phyloP scores from a whole-genome alignment of 2,329 filamentous ascomycete species.

The Akanthomyces muscarius region DNA sequence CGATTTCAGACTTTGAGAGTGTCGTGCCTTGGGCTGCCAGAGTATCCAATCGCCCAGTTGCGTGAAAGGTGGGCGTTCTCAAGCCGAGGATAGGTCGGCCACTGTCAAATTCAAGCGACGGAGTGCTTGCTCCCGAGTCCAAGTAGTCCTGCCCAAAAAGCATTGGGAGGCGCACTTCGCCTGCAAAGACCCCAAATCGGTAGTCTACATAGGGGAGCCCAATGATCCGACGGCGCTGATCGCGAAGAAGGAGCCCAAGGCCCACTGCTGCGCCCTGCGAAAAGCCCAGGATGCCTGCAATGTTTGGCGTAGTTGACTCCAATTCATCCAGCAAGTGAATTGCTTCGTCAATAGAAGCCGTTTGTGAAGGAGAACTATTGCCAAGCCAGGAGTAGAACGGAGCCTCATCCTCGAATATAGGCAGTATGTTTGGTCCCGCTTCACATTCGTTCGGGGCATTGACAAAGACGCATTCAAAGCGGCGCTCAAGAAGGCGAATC shows the following conservation, averaged over 20 bases:
- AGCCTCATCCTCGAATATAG: constrained; percentile 10
- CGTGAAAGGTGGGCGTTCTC: neutral
- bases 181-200: constrained; percentile 3
- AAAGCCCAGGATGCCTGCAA: constrained; percentile 3
- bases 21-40: neutral
- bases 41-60: neutral
- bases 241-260: constrained; percentile 4
- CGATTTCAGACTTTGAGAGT: neutral
- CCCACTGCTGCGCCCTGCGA: constrained; percentile 10
- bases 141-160: neutral
- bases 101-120: neutral
- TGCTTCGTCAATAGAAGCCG: neutral
- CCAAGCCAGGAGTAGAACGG: constrained; percentile 10
- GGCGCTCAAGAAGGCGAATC: neutral
- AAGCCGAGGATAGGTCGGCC: neutral
- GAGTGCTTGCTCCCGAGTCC: constrained; percentile 5
- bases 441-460: constrained; percentile 7
- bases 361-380: neutral
- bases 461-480: neutral
- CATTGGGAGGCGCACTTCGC: neutral
- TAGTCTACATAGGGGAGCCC: neutral
- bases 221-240: constrained; percentile 10
- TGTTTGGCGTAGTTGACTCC: neutral
- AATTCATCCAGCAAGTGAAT: neutral
- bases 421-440: neutral